Conservation (phyloP, 768 basidiomycete species). For the Boletus barrowsii region DNA sequence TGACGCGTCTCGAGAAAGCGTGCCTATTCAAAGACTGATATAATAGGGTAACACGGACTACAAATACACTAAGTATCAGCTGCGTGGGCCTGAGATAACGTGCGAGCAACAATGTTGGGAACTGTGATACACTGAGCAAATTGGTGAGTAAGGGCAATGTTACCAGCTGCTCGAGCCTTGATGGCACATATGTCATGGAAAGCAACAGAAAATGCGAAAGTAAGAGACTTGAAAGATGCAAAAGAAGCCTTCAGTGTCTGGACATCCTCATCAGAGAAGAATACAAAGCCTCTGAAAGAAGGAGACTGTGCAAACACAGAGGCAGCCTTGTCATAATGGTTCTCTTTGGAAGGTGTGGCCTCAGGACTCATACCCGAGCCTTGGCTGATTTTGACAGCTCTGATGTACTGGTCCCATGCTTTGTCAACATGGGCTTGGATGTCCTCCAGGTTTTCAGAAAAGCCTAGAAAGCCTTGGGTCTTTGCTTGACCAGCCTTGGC, state of each 20-base stretch:
- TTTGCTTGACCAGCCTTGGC: constrained; percentile 2
- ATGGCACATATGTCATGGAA: constrained; percentile 51
- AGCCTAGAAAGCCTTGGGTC: constrained; percentile 3
- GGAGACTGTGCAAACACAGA: constrained; percentile 24
- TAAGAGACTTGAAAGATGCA: constrained; percentile 37
- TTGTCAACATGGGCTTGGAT: constrained; percentile 41
- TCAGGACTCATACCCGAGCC: not conserved
- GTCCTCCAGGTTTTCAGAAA: constrained; percentile 36
- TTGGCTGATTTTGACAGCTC: constrained; percentile 6
- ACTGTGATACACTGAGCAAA: constrained; percentile 28
- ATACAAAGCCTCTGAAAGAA: constrained; percentile 20
- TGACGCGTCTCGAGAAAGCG: not conserved
- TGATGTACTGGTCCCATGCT: constrained; percentile 17
- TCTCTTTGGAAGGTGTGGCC: not conserved
- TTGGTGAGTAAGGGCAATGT: constrained; percentile 14
- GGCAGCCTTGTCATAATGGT: constrained; percentile 24
- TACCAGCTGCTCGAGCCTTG: constrained; percentile 45
- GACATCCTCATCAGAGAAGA: constrained; percentile 36
- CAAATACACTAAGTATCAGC: not conserved
- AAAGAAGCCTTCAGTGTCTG: constrained; percentile 49
- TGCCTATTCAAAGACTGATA: no score
- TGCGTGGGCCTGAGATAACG: constrained; percentile 14
- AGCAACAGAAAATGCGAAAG: constrained; percentile 54
- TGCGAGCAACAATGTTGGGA: constrained; percentile 16
- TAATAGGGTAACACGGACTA: not conserved